Evolutionary conservation across 1,284 basidiomycete genomes (phyloP), one percentile per base, ranked within the genome.

Genomic region (Amylostereum chailletii): DNA sequence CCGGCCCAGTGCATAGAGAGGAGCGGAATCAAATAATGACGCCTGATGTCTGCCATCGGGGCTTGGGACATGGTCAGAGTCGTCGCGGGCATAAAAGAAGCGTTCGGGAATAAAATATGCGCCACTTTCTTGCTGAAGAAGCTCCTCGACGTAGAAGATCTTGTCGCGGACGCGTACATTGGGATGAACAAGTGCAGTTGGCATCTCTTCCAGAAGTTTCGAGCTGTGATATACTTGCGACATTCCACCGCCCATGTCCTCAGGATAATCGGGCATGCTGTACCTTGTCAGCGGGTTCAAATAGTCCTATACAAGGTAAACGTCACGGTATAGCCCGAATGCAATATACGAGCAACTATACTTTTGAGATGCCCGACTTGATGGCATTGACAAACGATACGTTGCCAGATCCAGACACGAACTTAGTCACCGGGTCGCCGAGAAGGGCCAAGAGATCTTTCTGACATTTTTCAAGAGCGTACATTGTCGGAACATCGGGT

Each of bases 71-170:
- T 11, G 39, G 29, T 40, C n/a, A 6, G n/a, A 11, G 5, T 40
- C n/a, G 10, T 26, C 9, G 34, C n/a, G n/a, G 38, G 40, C 55
- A 43, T 52, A 49, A 33, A 62, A 62, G 37, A 57, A 55, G 0
- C 43, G 39, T 7, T 53, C 51, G 0, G 54, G 56, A 33, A 62
- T 53, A 5, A 62, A 62, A 1, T 46, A 62, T 3, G 49, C 32
- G 10, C 53, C 54, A 2, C 42, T 42, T 0, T 39, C 43, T 29
- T 45, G 42, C 9, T 54, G 46, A 1, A 56, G 45, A 3, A 62
- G 47, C 9, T 62, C 48, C 7, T 53, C 45, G 11, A 58, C 7
- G n/a, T 60, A 62, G 52, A 53, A 61, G 34, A 59, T 34, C 11
- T 39, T 19, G 0, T 10, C n/a, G 2, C 3, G 2, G 10, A 40